Base-by-base conservation (phyloP, 140 eudicot genomes). In the Eryngium alpinum region DNA sequence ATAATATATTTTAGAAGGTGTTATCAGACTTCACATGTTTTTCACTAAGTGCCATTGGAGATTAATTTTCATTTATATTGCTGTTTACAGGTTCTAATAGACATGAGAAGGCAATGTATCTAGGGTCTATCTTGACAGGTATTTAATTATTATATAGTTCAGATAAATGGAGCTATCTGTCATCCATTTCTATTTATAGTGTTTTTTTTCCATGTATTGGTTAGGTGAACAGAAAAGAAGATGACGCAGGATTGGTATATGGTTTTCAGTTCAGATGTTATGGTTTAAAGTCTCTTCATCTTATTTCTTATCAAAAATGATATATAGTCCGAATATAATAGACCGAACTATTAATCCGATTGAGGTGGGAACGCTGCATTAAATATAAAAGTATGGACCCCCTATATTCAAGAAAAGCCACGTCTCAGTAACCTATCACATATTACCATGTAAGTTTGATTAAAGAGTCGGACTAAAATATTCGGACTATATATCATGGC, bases 221-320 rank as follows among this genome's bases (percentile, higher is more conserved):
- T 76, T 29, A 50, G 79, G 49, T 22, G 34, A 25, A 76, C 9
- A 76, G 79, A 25, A 66, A 76, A 28, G 79, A 76, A 76, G 79
- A 66, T 76, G 79, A 76, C 66, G 28, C 51, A 66, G 79, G 79
- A 12, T 66, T 66, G 29, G 27, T 75, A 75, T 75, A 75, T 31
- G 99, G 99, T 70, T 95, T 95, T 72, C 99, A 95, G 87, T 95
- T n/a, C n/a, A n/a, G n/a, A n/a, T n/a, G n/a, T n/a, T n/a, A n/a
- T n/a, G n/a, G n/a, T n/a, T n/a, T n/a, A n/a, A n/a, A n/a, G n/a
- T n/a, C n/a, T n/a, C n/a, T n/a, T n/a, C n/a, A n/a, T n/a, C n/a
- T n/a, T n/a, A n/a, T n/a, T n/a, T n/a, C n/a, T n/a, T n/a, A n/a
- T n/a, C n/a, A n/a, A n/a, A n/a, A n/a, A n/a, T n/a, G n/a, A n/a